Evolutionary conservation across 75 land plant species (phyloP), one percentile per base, ranked within the genome.

Genomic region (Selaginella tamariscina): DNA sequence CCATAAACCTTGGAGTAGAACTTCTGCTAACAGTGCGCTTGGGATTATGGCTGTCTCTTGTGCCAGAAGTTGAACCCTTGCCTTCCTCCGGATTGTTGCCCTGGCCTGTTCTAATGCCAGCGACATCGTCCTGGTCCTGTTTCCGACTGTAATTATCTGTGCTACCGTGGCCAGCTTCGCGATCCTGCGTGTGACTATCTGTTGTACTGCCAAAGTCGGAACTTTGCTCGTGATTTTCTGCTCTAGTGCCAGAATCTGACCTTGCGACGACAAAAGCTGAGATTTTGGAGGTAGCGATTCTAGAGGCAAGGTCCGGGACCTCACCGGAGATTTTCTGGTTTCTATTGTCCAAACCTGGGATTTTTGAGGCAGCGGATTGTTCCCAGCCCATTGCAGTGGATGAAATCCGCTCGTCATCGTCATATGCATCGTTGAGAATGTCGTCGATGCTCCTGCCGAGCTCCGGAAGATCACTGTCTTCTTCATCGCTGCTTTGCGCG

Each of bases 361-460:
- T n/a, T n/a, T n/a, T n/a, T n/a, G n/a, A n/a, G n/a, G 55, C 31
- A 8, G 11, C n/a, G 28, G 32, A 11, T 8, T 22, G 54, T 22
- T 27, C 26, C 24, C 49, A 49, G 2, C 23, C 56, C 28, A 21
- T 55, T 15, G 24, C 54, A 11, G 55, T 64, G n/a, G 76, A 65
- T 9, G 60, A 56, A 9, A 59, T 31, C 5, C 77, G 64, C 11
- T 70, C 63, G n/a, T 68, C 66, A 1, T 74, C 71, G 8, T 68
- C 79, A 18, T 71, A 76, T 69, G 82, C 74, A 32, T 75, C 83
- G 74, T 81, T 72, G 69, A 88, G 88, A 55, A 88, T 88, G 22
- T 85, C 88, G 64, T 88, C 91, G 68, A 88, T 71, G 68, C 80
- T 81, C 28, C 91, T 87, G 81, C 32, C 44, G 70, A 65, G 32